phyloP scores from a whole-genome alignment of 2,329 filamentous ascomycete species.

The Talaromyces marneffei region DNA sequence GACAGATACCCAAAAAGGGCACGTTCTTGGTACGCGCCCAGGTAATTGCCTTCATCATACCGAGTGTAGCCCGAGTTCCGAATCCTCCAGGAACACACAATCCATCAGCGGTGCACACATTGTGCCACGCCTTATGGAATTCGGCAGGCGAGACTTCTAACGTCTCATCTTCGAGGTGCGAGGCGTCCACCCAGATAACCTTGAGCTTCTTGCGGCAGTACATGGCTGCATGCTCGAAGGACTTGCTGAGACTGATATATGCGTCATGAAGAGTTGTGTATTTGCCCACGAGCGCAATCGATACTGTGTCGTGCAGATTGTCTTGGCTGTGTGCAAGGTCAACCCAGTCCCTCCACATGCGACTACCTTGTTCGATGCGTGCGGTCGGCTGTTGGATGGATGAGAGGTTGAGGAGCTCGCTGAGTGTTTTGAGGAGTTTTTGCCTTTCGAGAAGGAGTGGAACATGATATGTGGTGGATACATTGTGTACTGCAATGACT shows the following conservation, averaged over 20 bases:
- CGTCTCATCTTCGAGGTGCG: slow-evolving; percentile 67
- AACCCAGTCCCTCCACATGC: slow-evolving; percentile 77
- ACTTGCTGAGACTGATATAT: slow-evolving; percentile 78
- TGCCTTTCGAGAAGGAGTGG: slow-evolving; percentile 86
- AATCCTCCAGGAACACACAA: slow-evolving; percentile 62
- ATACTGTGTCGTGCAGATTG: slow-evolving; percentile 52
- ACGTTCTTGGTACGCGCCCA: slow-evolving; percentile 78
- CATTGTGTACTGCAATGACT: slow-evolving; percentile 80
- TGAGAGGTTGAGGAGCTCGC: slow-evolving; percentile 60
- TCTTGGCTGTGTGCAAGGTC: slow-evolving; percentile 61
- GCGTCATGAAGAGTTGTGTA: slow-evolving; percentile 80
- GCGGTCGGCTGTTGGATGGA: slow-evolving; percentile 47
- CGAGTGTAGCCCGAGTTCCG: slow-evolving; percentile 73
- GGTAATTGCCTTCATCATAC: slow-evolving; percentile 82
- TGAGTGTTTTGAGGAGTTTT: slow-evolving; percentile 63
- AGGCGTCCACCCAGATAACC: slow-evolving; percentile 77
- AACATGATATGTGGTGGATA: slow-evolving; percentile 88
- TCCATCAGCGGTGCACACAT: slow-evolving; percentile 60
- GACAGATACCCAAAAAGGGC: slow-evolving; percentile 82
- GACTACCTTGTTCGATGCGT: slow-evolving; percentile 56
- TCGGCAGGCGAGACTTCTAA: slow-evolving; percentile 59
- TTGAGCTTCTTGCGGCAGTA: slow-evolving; percentile 72
- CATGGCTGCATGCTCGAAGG: slow-evolving; percentile 89
- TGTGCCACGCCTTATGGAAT: slow-evolving; percentile 45
- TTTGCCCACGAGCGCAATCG: slow-evolving; percentile 86